Evolutionary conservation across 148 eudicot genomes (phyloP), one percentile per base, ranked within the genome.

Genomic region (Cornus florida): DNA sequence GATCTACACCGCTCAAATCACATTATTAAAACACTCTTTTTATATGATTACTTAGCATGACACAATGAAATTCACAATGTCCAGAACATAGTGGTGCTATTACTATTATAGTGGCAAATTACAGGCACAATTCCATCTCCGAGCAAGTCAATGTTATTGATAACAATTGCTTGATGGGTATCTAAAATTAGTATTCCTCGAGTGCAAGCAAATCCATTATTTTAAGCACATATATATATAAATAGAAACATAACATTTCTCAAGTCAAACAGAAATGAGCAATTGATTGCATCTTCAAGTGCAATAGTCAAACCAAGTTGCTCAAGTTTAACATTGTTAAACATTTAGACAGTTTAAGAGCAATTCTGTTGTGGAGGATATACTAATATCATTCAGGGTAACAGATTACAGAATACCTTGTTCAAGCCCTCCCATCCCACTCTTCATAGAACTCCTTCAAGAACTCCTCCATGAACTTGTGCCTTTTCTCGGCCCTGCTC

Each of bases 391-490:
- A 13, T 32, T 23, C 22, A 57, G 7, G 19, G 20, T 35, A 69
- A 35, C 8, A 66, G 38, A 74, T 35, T 57, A 35, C 8, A 66
- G 38, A 74, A 59, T 33, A 74, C 79, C 70, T 84, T 12, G 39
- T 80, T 95, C 86, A 95, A 69, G 91, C 92, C 75, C 74, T 84
- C 56, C 93, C 97, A 73, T 89, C 91, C 95, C 98, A 95, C 84
- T 93, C 99, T 24, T 90, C 86, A 69, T 95, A 92, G 73, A 95
- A 93, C 83, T 93, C 94, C 77, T 88, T 84, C 71, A 95, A 64
- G 81, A 90, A 95, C 75, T 93, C 90, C 88, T 92, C 95, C 99
- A 95, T 95, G 84, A 95, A 93, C 76, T 89, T 91, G 91, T 95
- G 99, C 85, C 97, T 87, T 79, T 80, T 89, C 87, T 88, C 93